phyloP scores from a whole-genome alignment of 164 flowering plant species.

The Paratinospora sagittata region DNA sequence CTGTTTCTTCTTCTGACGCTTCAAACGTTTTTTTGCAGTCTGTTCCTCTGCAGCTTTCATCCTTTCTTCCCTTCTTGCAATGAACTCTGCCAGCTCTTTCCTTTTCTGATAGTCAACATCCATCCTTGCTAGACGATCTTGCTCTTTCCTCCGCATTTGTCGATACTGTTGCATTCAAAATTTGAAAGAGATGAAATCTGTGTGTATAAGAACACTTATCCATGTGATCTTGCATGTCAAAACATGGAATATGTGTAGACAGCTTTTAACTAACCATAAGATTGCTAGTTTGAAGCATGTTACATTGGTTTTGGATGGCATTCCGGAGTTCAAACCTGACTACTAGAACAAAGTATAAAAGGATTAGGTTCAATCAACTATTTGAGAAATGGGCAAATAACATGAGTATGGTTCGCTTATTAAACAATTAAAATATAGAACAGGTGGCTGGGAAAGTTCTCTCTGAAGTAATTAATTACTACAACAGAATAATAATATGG shows the following conservation, averaged over 20 bases:
- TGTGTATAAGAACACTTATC: not conserved
- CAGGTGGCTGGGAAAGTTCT: too few species aligned
- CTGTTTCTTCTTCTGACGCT: constrained; percentile 90
- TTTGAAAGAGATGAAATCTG: not conserved
- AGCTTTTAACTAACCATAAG: not conserved
- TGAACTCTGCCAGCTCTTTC: constrained; percentile 66
- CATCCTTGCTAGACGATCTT: constrained; percentile 88
- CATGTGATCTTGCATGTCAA: not conserved
- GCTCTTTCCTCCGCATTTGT: constrained; percentile 96
- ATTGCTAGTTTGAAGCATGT: not conserved
- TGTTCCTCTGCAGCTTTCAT: constrained; percentile 78
- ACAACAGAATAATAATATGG: too few species aligned
- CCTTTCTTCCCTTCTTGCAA: constrained; percentile 72
- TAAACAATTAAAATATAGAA: too few species aligned
- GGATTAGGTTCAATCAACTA: too few species aligned
- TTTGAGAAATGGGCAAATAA: too few species aligned
- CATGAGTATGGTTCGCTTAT: too few species aligned
- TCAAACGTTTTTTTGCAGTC: constrained; percentile 83
- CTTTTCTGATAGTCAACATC: constrained; percentile 76
- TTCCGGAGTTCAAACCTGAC: not conserved
- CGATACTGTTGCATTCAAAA: constrained; percentile 60
- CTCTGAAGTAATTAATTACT: too few species aligned
- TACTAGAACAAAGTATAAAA: too few species aligned
- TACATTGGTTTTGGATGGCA: not conserved
- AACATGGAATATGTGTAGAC: not conserved